These are phyloP conservation scores for Lasiosphaeria miniovina DNA, from an alignment of 495 filamentous ascomycete genomes.

Conservation along the genomic window DNA sequence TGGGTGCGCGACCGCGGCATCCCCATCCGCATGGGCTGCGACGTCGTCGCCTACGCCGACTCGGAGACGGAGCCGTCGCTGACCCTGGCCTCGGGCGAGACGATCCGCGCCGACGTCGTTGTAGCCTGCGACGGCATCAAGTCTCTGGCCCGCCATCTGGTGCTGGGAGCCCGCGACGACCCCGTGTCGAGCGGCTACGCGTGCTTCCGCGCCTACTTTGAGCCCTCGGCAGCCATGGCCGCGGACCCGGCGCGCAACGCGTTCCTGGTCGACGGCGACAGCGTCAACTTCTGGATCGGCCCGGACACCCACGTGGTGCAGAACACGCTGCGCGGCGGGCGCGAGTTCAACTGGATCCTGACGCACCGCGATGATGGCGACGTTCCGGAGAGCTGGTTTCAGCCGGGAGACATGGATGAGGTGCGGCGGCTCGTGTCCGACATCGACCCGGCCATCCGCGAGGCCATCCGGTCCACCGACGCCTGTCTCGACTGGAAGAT, in stretches of 20 bases:
- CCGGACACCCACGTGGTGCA: slow-evolving; percentile 48
- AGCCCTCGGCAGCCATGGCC: slow-evolving; percentile 36
- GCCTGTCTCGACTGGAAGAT: slow-evolving; percentile 52
- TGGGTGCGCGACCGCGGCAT: slow-evolving; percentile 48
- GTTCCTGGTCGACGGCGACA: slow-evolving; percentile 46
- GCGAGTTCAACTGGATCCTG: slow-evolving; percentile 53
- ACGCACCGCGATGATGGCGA: slow-evolving; percentile 46
- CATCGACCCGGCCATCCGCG: slow-evolving; percentile 43
- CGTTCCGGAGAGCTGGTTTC: slow-evolving; percentile 50
- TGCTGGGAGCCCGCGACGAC: slow-evolving; percentile 46
- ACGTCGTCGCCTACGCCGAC: slow-evolving; percentile 48
- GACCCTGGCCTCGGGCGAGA: slow-evolving; percentile 25
- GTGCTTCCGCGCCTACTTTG: slow-evolving; percentile 48
- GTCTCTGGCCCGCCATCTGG: slow-evolving; percentile 42
- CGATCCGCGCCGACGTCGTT: slow-evolving; percentile 28
- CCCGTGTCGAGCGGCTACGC: slow-evolving; percentile 47
- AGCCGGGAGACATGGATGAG: slow-evolving; percentile 48
- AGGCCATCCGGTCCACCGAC: slow-evolving; percentile 47
- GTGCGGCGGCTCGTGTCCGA: slow-evolving; percentile 35
- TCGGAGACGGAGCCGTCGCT: slow-evolving; percentile 20
- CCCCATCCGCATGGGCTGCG: slow-evolving; percentile 45
- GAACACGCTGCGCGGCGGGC: slow-evolving; percentile 46
- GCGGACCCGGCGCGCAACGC: slow-evolving; percentile 45
- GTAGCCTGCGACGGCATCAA: slow-evolving; percentile 46
- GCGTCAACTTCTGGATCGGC: slow-evolving; percentile 54